Evolutionary conservation across 495 filamentous ascomycete species (phyloP).

Genomic region (Aspergillus campestris): DNA sequence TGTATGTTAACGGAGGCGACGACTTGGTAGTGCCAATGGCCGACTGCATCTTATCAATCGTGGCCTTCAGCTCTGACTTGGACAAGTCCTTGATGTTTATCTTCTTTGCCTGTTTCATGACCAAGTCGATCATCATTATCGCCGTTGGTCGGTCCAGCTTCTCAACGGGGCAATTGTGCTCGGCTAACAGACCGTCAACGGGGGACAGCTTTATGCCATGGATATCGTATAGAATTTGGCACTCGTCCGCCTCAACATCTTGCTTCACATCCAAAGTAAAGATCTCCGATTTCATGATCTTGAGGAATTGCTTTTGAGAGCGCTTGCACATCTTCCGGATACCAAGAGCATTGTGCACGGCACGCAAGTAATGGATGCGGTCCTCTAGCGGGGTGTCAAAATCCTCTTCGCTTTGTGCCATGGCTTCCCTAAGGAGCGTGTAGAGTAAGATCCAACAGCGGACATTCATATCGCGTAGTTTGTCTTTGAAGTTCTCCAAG

Average conservation of each 20-base stretch:
- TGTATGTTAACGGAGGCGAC: slow-evolving; percentile 61
- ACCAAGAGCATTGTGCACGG: slow-evolving; percentile 78
- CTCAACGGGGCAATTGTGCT: slow-evolving; percentile 69
- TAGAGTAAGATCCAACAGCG: slow-evolving; percentile 77
- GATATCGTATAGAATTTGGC: slow-evolving; percentile 82
- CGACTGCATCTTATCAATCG: slow-evolving; percentile 83
- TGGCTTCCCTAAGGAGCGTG: slow-evolving; percentile 65
- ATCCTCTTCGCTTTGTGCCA: slow-evolving; percentile 52
- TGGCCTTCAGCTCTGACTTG: slow-evolving; percentile 77
- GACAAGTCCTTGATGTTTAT: slow-evolving; percentile 86
- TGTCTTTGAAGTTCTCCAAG: slow-evolving; percentile 52
- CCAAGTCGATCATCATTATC: slow-evolving; percentile 68
- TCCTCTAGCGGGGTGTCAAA: slow-evolving; percentile 60
- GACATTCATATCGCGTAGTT: slow-evolving; percentile 82
- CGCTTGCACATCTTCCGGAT: slow-evolving; percentile 76
- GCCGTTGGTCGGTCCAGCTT: slow-evolving; percentile 69
- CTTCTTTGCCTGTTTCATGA: slow-evolving; percentile 68
- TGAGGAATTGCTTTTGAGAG: slow-evolving; percentile 81
- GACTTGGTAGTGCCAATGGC: slow-evolving; percentile 58
- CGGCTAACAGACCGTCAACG: slow-evolving; percentile 54
- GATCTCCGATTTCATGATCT: slow-evolving; percentile 76
- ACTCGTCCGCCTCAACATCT: slow-evolving; percentile 68
- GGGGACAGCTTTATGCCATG: slow-evolving; percentile 74
- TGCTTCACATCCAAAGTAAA: slow-evolving; percentile 53
- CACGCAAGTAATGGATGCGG: slow-evolving; percentile 62